phyloP scores from a whole-genome alignment of 2,329 filamentous ascomycete genomes.

The Clonostachys rosea region DNA sequence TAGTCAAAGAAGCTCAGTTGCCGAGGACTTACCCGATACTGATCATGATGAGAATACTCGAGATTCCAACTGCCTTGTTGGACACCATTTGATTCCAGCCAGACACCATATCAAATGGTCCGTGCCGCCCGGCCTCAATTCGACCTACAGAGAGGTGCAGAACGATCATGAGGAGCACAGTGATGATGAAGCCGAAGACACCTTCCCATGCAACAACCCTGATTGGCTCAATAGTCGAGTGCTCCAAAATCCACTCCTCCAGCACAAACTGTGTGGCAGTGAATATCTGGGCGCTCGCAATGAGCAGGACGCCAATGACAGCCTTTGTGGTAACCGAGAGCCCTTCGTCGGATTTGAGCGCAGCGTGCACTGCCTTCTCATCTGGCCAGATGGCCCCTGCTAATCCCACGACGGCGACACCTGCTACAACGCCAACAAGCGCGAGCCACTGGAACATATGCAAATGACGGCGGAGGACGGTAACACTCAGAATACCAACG shows the following conservation, averaged over 20 bases:
- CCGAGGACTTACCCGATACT: constrained; percentile 71
- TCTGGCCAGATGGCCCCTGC: constrained; percentile 79
- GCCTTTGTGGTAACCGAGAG: constrained; percentile 39
- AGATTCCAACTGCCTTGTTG: constrained; percentile 66
- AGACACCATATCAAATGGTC: constrained; percentile 87
- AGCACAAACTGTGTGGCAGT: constrained; percentile 94
- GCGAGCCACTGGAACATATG: constrained; percentile 90
- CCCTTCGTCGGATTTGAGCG: constrained; percentile 32
- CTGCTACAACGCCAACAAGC: constrained; percentile 78
- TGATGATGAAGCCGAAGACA: constrained; percentile 81
- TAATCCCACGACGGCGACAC: constrained; percentile 85
- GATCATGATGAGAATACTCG: constrained; percentile 90
- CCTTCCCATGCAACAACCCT: constrained; percentile 96
- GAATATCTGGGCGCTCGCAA: constrained; percentile 93
- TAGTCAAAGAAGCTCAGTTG: background rate
- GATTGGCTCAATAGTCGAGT: constrained; percentile 67
- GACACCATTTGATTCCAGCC: constrained; percentile 77
- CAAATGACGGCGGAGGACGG: constrained; percentile 79
- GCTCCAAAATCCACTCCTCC: constrained; percentile 84
- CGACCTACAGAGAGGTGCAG: constrained; percentile 74
- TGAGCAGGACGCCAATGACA: constrained; percentile 79
- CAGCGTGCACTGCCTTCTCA: constrained; percentile 40
- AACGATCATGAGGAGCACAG: constrained; percentile 72
- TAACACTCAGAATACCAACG: constrained; percentile 89
- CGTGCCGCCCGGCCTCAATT: constrained; percentile 68